Conservation (phyloP, 1,284 basidiomycete genomes). For the Ceratorhiza oryzae-sativae region DNA sequence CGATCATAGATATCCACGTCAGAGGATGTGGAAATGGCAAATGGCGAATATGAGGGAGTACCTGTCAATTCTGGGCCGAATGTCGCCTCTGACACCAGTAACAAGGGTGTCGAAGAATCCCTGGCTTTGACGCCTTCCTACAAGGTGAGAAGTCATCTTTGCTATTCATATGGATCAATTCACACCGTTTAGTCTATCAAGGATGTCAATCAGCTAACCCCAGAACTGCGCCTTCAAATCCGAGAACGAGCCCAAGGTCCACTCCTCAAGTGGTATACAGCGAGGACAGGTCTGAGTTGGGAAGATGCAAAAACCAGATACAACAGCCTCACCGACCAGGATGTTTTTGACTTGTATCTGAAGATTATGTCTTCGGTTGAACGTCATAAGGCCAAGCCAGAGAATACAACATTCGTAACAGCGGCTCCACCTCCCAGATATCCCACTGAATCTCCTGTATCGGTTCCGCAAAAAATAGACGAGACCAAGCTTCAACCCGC, state of each 20-base stretch:
- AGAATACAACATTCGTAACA: not conserved
- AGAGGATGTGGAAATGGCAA: not conserved
- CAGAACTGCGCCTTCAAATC: constrained; percentile 5
- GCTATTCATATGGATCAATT: not conserved
- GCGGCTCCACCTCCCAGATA: not conserved
- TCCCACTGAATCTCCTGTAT: not conserved
- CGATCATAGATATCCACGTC: not conserved
- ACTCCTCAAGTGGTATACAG: constrained; percentile 3
- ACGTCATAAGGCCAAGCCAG: not conserved
- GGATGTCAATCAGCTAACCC: not conserved
- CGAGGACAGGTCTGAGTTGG: constrained; percentile 13
- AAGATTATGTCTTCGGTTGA: not conserved
- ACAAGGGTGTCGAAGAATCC: not conserved
- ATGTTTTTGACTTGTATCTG: constrained; percentile 6
- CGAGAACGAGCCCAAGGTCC: constrained; percentile 12
- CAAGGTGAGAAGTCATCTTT: not conserved
- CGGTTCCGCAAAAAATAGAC: not conserved
- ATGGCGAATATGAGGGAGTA: not conserved
- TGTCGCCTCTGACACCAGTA: no score
- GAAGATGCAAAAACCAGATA: constrained; percentile 5
- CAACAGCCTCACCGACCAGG: constrained; percentile 15
- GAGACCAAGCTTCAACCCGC: not conserved
- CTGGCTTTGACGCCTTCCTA: not conserved
- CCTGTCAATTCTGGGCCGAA: not conserved
- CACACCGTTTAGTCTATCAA: not conserved